phyloP scores from a whole-genome alignment of 208 protist genomes.

The Trypanosoma congolense region DNA sequence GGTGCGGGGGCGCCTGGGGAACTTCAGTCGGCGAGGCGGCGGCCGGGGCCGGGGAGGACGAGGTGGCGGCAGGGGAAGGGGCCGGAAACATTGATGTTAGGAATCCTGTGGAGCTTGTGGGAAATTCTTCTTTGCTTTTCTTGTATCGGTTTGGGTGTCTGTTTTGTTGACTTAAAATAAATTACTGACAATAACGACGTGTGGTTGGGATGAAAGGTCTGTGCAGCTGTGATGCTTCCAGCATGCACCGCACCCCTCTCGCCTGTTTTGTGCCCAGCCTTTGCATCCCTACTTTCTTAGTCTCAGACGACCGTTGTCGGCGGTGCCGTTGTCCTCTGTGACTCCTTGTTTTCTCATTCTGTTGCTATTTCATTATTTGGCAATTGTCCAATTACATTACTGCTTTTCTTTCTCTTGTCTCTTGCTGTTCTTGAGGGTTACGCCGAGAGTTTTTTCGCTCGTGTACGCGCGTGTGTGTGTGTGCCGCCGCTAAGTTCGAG shows the following conservation, averaged over 20 bases:
- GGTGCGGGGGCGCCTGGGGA: slow-evolving; percentile 60
- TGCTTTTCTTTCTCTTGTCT: too few species aligned
- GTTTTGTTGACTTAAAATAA: too few species aligned
- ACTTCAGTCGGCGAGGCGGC: slow-evolving; percentile 42
- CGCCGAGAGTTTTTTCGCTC: too few species aligned
- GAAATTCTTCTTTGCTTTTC: not conserved
- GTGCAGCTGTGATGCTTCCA: too few species aligned
- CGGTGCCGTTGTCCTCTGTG: not conserved
- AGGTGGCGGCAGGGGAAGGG: slow-evolving; percentile 22
- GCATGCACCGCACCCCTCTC: not conserved
- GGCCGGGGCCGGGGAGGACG: slow-evolving; percentile 16
- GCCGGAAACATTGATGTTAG: slow-evolving; percentile 15
- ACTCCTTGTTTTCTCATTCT: not conserved
- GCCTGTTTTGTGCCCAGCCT: not conserved
- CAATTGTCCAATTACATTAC: too few species aligned
- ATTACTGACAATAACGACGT: too few species aligned
- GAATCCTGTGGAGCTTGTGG: not conserved
- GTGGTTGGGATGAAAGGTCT: too few species aligned
- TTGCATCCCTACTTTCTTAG: not conserved
- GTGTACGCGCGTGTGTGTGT: too few species aligned
- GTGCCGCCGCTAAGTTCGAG: too few species aligned
- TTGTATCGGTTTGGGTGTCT: too few species aligned
- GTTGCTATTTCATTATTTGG: not conserved
- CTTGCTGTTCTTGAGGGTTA: too few species aligned
- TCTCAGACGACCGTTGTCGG: too few species aligned